Conservation (phyloP, 345 rosid species). For the Microthlaspi erraticum region DNA sequence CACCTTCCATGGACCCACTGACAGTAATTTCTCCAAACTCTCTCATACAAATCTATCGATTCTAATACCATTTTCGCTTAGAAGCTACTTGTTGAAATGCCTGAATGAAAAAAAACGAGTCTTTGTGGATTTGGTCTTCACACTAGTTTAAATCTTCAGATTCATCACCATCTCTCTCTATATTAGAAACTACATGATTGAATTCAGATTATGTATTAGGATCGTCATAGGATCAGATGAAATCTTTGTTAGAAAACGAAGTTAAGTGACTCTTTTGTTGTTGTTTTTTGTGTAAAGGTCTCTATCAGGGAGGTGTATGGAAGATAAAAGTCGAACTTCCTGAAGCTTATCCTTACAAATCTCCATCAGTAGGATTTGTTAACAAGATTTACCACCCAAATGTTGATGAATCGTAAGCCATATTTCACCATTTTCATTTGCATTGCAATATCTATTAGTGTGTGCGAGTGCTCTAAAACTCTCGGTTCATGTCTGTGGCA, state of each 20-base stretch:
- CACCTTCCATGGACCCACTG: conserved; percentile 69
- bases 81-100: conserved; percentile 38
- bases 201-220: conserved; percentile 6
- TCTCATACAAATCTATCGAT: background rate
- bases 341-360: conserved; percentile 87
- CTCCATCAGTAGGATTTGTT: conserved; percentile 62
- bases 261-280: conserved; percentile 1
- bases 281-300: conserved; percentile 60
- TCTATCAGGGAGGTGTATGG: conserved; percentile 91
- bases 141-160: conserved; percentile 28
- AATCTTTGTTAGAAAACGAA: background rate
- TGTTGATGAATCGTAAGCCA: conserved; percentile 67
- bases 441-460: conserved; percentile 2
- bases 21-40: conserved; percentile 52
- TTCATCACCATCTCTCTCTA: conserved; percentile 3
- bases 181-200: background rate
- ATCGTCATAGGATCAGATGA: background rate
- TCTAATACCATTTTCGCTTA: background rate
- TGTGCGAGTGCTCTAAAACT: background rate
- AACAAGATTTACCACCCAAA: conserved; percentile 90
- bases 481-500: conserved; percentile 38
- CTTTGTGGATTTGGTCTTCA: conserved; percentile 10
- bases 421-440: background rate
- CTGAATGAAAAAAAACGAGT: background rate
- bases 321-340: conserved; percentile 90